Conservation (phyloP, 2,329 filamentous ascomycete species). For the Plectosphaerella sp. region DNA sequence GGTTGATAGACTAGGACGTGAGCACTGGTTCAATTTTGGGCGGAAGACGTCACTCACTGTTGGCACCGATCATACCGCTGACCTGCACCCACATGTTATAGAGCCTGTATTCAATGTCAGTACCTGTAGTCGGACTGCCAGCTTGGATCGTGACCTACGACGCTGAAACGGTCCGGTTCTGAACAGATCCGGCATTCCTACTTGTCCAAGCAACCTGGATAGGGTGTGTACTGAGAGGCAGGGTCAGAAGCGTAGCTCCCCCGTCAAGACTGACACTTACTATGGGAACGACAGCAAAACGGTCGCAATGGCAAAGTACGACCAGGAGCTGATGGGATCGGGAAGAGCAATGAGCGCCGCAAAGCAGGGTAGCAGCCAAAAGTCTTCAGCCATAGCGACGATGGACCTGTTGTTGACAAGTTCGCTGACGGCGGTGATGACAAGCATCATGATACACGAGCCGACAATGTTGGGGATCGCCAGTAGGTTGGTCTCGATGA, state of each 20-base stretch:
- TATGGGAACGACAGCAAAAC: slow-evolving; percentile 48
- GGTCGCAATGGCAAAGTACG: slow-evolving; percentile 43
- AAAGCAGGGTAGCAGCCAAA: slow-evolving; percentile 38
- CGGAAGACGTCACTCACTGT: slow-evolving; percentile 21
- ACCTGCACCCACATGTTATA: slow-evolving; percentile 2
- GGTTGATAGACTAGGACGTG: slow-evolving; percentile 27
- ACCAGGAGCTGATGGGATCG: slow-evolving; percentile 34
- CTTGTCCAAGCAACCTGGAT: slow-evolving; percentile 52
- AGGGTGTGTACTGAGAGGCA: slow-evolving; percentile 34
- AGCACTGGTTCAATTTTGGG: slow-evolving; percentile 1
- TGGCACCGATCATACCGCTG: slow-evolving; percentile 22
- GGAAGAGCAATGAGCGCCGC: slow-evolving; percentile 38
- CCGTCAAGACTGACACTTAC: slow-evolving; percentile 27
- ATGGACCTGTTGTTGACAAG: slow-evolving; percentile 28
- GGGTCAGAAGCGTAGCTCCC: slow-evolving; percentile 26
- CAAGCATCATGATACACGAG: slow-evolving; percentile 38
- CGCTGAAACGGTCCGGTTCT: slow-evolving; percentile 27
- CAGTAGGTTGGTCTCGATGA: slow-evolving; percentile 46
- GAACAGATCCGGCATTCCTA: slow-evolving; percentile 46
- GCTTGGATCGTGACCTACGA: slow-evolving; percentile 22
- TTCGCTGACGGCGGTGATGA: slow-evolving; percentile 47
- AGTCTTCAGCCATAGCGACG: slow-evolving; percentile 30
- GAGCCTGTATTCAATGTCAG: slow-evolving; percentile 29
- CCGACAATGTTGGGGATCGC: slow-evolving; percentile 43
- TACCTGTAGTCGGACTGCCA: slow-evolving; percentile 46